Evolutionary conservation across 2,329 filamentous ascomycete genomes (phyloP).

Genomic region (Exserohilum turcica): DNA sequence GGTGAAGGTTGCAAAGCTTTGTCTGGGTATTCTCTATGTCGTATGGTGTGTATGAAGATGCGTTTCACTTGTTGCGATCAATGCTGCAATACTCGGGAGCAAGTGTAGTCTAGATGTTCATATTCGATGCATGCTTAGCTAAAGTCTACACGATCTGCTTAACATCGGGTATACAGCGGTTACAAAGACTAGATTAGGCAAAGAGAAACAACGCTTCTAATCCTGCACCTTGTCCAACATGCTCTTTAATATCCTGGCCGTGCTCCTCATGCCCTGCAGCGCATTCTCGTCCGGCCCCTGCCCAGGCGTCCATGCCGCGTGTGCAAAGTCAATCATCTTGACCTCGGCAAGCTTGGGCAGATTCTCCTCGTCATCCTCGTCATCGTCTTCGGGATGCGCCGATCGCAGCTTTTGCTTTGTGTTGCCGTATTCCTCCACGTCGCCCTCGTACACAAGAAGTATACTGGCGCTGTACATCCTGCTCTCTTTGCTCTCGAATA

Average conservation of each 20-base stretch:
- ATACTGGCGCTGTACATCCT: conserved; percentile 71
- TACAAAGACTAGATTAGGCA: not conserved
- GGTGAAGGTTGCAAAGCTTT: no score
- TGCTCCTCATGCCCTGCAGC: conserved; percentile 73
- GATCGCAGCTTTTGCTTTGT: conserved; percentile 40
- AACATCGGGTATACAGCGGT: not conserved
- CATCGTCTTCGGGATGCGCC: conserved; percentile 40
- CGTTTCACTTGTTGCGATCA: no score
- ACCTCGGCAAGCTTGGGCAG: conserved; percentile 73
- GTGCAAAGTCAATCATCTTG: conserved; percentile 96
- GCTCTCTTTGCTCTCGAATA: conserved; percentile 66
- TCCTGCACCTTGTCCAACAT: conserved; percentile 51
- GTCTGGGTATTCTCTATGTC: no score
- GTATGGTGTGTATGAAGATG: no score
- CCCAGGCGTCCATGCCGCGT: conserved; percentile 82
- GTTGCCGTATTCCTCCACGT: conserved; percentile 59
- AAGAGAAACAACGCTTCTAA: conserved; percentile 1
- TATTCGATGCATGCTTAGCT: not conserved
- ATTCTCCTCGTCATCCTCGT: conserved; percentile 53
- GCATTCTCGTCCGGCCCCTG: conserved; percentile 85
- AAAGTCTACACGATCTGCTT: not conserved
- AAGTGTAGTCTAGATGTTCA: no score
- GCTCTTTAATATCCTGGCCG: conserved; percentile 72
- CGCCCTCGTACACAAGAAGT: conserved; percentile 69
- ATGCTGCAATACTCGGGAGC: no score